Evolutionary conservation across 192 early-diverging fungal genomes (phyloP), one percentile per base, ranked within the genome.

Genomic region (Spizellomyces sp.): DNA sequence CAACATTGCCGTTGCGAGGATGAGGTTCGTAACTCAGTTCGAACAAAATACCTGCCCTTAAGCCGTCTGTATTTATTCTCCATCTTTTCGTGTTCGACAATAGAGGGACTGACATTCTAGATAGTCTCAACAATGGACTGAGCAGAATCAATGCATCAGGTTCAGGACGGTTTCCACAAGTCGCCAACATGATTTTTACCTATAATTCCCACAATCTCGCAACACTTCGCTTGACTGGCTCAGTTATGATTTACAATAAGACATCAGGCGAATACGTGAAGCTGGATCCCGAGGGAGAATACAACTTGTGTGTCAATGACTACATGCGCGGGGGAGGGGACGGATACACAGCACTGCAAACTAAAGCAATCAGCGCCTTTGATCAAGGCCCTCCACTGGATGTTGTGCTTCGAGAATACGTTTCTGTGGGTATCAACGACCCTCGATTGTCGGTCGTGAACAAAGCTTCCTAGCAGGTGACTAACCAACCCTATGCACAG

Each of bases 221-320:
- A 10, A n/a, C n/a, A 10, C 50, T 47, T 4, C 70, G 70, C 61
- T 9, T 72, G 5, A 42, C 62, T 0, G 27, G 21, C 2, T 15
- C 56, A 9, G 36, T 50, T 5, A 64, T 21, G 21, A 9, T 64
- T 15, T 19, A 14, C 6, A 64, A 70, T 48, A 4, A 14, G 5
- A 58, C 59, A 4, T 6, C 4, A 17, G 45, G 41, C 2, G 22
- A 19, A 5, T 72, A 72, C 41, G 70, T 64, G 7, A 2, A 27
- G 5, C 47, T 72, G 44, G 61, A 64, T n/a, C 61, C 70, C n/a
- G 41, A 72, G 22, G 17, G 12, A 4, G 52, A 64, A 5, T 72
- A 72, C 48, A 60, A 72, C 14, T 48, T 72, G 7, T 72, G 70
- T 42, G 48, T 52, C 8, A 72, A n/a, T 17, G 70, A 72, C 44